Evolutionary conservation across 116 monocot genomes (phyloP), one percentile per base, ranked within the genome.

Genomic region (Zostera marina): DNA sequence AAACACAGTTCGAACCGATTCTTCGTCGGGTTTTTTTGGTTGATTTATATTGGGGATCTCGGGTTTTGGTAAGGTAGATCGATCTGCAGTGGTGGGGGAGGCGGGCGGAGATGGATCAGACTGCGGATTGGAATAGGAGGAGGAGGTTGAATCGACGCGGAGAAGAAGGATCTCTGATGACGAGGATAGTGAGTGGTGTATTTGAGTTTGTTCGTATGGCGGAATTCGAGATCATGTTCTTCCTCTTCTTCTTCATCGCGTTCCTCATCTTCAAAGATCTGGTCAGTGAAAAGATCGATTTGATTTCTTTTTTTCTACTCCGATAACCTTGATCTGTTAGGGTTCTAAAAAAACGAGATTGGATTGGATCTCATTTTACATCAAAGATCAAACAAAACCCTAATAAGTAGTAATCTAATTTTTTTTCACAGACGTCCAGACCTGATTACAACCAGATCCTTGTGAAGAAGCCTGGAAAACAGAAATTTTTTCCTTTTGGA

Each of bases 141-240:
- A 68, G 67, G 40, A 12, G 66, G 3, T 45, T 40, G 7, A 46
- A 47, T 49, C 39, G 39, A 25, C 7, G 58, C 25, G 11, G 49
- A 12, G 49, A 12, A 20, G 22, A 43, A 57, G 56, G 17, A 8
- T 85, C 87, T 64, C 22, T 66, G 59, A 47, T 88, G 51, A 88
- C 79, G 41, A 70, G 81, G 62, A 72, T 66, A 7, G 88, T 88
- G 46, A 59, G 65, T 60, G 47, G 71, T 39, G 82, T 85, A 39
- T 85, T 85, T 61, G 52, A 72, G 43, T 85, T 96, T 55, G 70
- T 88, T 20, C 73, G 78, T 56, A 23, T 79, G 47, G 88, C 88
- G 1, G 94, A 96, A 78, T 96, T 96, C 77, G 94, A 96, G 88
- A 85, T 96, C 77, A 82, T 96, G 67, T 82, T 96, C 78, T 24